These are phyloP conservation scores for Globisporangium paddicum DNA, from an alignment of 352 stramenopile species.

Conservation along the genomic window DNA sequence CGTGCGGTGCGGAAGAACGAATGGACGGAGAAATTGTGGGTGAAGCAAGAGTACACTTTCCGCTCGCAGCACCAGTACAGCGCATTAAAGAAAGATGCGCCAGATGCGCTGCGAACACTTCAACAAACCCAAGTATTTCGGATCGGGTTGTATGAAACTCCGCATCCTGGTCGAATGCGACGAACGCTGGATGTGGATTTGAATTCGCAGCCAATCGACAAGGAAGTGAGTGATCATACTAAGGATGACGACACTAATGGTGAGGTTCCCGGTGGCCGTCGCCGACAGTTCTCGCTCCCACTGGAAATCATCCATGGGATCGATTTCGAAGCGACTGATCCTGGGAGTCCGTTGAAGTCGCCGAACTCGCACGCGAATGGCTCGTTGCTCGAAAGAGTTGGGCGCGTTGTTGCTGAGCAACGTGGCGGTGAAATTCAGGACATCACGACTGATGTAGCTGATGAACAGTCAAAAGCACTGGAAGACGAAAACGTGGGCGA, in stretches of 20 bases:
- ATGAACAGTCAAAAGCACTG: conserved; percentile 12
- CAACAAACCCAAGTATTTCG: conserved; percentile 36
- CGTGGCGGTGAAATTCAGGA: conserved; percentile 73
- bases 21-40: conserved; percentile 61
- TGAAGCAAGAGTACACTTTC: conserved; percentile 64
- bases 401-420: conserved; percentile 66
- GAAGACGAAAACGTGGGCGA: conserved; percentile 14
- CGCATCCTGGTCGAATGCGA: conserved; percentile 52
- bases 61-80: conserved; percentile 56
- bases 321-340: conserved; percentile 25
- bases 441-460: conserved; percentile 50
- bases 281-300: conserved; percentile 25
- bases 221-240: neutral
- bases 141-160: conserved; percentile 59
- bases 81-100: conserved; percentile 23
- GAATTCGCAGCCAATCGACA: conserved; percentile 8
- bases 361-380: conserved; percentile 23
- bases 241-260: neutral
- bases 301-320: conserved; percentile 39
- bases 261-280: neutral
- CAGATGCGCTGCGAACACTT: conserved; percentile 24
- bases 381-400: conserved; percentile 59
- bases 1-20: conserved; percentile 21
- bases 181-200: conserved; percentile 53
- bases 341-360: conserved; percentile 12